Evolutionary conservation across 495 filamentous ascomycete species (phyloP), one percentile per base, ranked within the genome.

Genomic region (Hypoxylon cercidicola): DNA sequence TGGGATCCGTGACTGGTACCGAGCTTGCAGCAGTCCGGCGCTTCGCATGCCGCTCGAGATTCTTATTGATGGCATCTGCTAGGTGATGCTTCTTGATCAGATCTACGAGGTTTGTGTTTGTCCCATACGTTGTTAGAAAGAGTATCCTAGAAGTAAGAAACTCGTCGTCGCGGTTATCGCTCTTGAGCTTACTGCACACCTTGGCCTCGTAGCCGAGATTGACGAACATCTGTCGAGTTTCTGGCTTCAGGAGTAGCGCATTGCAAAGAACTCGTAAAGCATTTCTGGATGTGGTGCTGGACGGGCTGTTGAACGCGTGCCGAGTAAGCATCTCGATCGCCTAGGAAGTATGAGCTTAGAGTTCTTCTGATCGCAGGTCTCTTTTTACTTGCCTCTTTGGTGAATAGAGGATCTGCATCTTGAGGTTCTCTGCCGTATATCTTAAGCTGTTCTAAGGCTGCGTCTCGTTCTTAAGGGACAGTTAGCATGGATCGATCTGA

Each of bases 191-290:
- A 45, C 87, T 84, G 35, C 91, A 92, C 12, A 88, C 83, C 71
- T 88, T 90, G 18, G 82, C 77, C 35, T 85, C 88, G 64, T 85
- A 91, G 8, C 88, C 90, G n/a, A 91, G 78, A 72, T 96, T 88
- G 1, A 93, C 90, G 63, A 97, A 90, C 34, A 87, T 81, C 72
- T 96, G 91, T 28, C 96, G 85, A 44, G 89, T 90, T 44, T 86
- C 81, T 11, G 80, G 71, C 47, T 87, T 82, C 12, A 98, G 81
- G 4, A 97, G 78, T 30, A 98, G 77, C 4, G 93, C 85, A 76
- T 99, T 99, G 57, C 93, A 95, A 21, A 98, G 79, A 64, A 92
- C 92, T 57, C 93, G 86, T 28, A 97, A 76, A 3, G 93, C 95
- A 69, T 93, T 88, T 50, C 86, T 87, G 6, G 91, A 90, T 1